These are phyloP conservation scores for Lyophyllum shimeji DNA, from an alignment of 768 basidiomycete genomes.

Conservation along the genomic window DNA sequence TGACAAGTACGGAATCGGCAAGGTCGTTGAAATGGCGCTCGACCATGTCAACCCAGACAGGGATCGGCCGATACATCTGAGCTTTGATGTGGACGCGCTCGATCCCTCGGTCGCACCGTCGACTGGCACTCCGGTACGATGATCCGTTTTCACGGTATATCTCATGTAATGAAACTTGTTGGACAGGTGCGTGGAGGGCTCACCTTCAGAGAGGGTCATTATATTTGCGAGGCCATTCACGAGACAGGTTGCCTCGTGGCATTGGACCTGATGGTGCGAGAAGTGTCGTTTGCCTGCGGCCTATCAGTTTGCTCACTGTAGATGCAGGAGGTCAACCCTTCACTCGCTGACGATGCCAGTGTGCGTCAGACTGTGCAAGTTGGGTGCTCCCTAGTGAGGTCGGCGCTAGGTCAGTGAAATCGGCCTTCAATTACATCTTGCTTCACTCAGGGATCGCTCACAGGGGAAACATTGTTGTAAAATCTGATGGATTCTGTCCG, in stretches of 20 bases:
- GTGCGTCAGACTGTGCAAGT: slow-evolving; percentile 89
- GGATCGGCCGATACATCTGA: slow-evolving; percentile 86
- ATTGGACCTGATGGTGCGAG: slow-evolving; percentile 86
- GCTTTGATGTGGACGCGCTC: slow-evolving; percentile 94
- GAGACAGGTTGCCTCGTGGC: slow-evolving; percentile 93
- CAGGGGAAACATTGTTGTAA: slow-evolving; percentile 47
- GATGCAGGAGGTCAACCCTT: slow-evolving; percentile 92
- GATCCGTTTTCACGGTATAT: neutral
- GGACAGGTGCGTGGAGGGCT: slow-evolving; percentile 86
- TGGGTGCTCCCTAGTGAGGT: slow-evolving; percentile 81
- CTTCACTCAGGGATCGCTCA: neutral
- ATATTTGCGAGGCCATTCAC: slow-evolving; percentile 89
- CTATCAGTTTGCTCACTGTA: slow-evolving; percentile 3
- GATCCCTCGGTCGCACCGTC: slow-evolving; percentile 97
- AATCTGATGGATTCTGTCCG: neutral
- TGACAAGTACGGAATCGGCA: slow-evolving; percentile 88
- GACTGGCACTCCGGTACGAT: slow-evolving; percentile 82
- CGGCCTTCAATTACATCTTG: neutral
- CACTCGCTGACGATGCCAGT: slow-evolving; percentile 70
- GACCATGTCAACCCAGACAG: slow-evolving; percentile 89
- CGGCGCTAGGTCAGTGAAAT: slow-evolving; percentile 67
- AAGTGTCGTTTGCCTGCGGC: neutral
- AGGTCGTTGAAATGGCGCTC: slow-evolving; percentile 94
- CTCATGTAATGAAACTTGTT: slow-evolving; percentile 10
- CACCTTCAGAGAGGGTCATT: slow-evolving; percentile 98